Evolutionary conservation across 2,329 filamentous ascomycete species (phyloP), one percentile per base, ranked within the genome.

Genomic region (Epichloe sylvatica): DNA sequence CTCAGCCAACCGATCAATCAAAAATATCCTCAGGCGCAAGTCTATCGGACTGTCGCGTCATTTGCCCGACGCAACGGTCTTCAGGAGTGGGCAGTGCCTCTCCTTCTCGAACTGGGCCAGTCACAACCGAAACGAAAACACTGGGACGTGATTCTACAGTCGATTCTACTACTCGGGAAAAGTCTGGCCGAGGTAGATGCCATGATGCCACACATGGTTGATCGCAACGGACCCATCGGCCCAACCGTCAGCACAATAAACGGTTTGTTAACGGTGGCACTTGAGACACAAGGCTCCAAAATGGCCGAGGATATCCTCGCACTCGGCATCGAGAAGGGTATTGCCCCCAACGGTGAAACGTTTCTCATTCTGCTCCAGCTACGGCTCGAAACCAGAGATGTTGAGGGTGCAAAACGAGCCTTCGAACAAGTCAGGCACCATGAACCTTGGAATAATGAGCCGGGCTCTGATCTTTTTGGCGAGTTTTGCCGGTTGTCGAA

Each of bases 221-320:
- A 77, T 41, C 72, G 81, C 19, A 64, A 74, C 50, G 62, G 70
- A 50, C 67, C 68, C 15, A 56, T 75, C 3, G 64, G 70, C 6
- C 79, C 88, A 0, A 82, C 86, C 49, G 81, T 81, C 6, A 67
- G 75, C 3, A 88, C 84, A 5, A 80, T 97, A 58, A 94, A 97
- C 60, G 69, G 72, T 5, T 73, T 97, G 25, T 74, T 97, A 17
- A 75, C 78, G 48, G 80, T 82, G 51, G 86, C 87, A 9, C 81
- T 83, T 54, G 76, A 78, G n/a, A 75, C 76, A 49, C 73, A 81
- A 11, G 82, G 94, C 57, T 74, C 80, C 0, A 80, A 85, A 56
- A 70, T 86, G 43, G 86, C 86, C 5, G 81, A 90, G 60, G 76
- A 86, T 12, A 84, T 90, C 54, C 73, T 88, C 44, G 68, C 76